Base-by-base conservation (phyloP, 2,329 filamentous ascomycete genomes). In the Pezicula neosporulosa region DNA sequence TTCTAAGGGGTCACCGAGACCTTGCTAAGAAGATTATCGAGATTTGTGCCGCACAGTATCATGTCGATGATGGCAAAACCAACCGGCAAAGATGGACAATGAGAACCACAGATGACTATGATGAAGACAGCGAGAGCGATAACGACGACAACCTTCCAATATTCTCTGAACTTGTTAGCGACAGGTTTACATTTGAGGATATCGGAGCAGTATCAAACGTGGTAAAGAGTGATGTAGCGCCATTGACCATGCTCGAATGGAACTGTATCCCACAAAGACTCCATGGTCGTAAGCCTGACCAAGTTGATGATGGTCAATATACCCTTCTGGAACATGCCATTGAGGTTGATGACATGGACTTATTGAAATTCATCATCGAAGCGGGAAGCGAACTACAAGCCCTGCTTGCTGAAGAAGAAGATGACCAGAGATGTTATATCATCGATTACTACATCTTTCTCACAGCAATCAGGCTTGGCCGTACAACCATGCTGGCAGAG, bases 181-280 rank as follows among this genome's bases (percentile, higher is more conserved):
- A 86, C 12, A 74, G 78, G 35, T 89, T 88, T 64, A 94, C 89
- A 0, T 79, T 93, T 48, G 87, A 94, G 15, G 83, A 90, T 58
- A 77, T 94, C 51, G 87, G 87, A 0, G 80, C 89, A 56, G 74
- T 87, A 4, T 81, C 81, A 0, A 84, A 80, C 62, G 77, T 86
- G 50, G 86, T 90, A 52, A 84, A 88, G 63, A 88, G 86, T 51
- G 69, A 74, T 15, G 69, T 77, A 8, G 76, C 75, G 35, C 85
- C 89, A 2, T 63, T 79, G 1, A 56, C 66, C 0, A 66, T 88
- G 50, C 66, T 91, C 5, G 57, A 63, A 4, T 73, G 68, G 65
- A 1, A 1, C 1, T 73, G 68, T 15, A 61, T 67, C 7, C 66
- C 66, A 1, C 70, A 53, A 56, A 12, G 47, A 50, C 57, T 70